Conservation (phyloP, 2,329 filamentous ascomycete species). For the Colletotrichum chrysophilum region DNA sequence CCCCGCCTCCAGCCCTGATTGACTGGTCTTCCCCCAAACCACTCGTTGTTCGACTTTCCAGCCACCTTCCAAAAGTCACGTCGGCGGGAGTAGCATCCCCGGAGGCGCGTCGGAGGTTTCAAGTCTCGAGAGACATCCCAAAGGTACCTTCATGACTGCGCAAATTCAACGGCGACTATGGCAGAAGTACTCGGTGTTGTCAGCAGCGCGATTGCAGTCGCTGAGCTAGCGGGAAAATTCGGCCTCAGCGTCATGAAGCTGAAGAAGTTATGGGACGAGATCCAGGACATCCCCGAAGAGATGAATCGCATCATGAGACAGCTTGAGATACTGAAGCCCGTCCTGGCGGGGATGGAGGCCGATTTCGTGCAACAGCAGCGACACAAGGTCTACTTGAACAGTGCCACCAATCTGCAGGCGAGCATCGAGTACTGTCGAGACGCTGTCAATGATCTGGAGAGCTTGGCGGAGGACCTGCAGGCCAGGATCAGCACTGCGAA, state of each 20-base stretch:
- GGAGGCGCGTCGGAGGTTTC: not conserved
- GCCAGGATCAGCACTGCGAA: not conserved
- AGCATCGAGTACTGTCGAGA: not conserved
- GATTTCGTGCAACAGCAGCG: not conserved
- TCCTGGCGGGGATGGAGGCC: not conserved
- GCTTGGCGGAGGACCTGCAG: not conserved
- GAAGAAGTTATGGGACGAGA: slow-evolving; percentile 8
- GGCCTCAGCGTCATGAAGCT: not conserved
- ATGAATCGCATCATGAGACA: not conserved
- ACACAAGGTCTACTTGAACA: not conserved
- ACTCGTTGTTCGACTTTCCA: too few relatives aligned
- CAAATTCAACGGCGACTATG: not conserved
- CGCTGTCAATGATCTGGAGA: not conserved
- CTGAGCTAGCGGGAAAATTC: not conserved
- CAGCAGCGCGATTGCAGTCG: slow-evolving; percentile 5
- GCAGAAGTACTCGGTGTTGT: slow-evolving; percentile 10
- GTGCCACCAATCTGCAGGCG: not conserved
- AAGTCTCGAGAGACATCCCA: not conserved
- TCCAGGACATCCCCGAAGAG: slow-evolving; percentile 7
- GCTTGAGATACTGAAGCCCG: not conserved
- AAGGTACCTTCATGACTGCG: not conserved
- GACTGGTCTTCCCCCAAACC: too few relatives aligned
- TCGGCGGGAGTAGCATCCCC: not conserved
- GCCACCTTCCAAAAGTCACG: too few relatives aligned
- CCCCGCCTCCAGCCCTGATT: too few relatives aligned